These are phyloP conservation scores for Penicillium sp. DNA, from an alignment of 2,329 filamentous ascomycete genomes.

Conservation along the genomic window DNA sequence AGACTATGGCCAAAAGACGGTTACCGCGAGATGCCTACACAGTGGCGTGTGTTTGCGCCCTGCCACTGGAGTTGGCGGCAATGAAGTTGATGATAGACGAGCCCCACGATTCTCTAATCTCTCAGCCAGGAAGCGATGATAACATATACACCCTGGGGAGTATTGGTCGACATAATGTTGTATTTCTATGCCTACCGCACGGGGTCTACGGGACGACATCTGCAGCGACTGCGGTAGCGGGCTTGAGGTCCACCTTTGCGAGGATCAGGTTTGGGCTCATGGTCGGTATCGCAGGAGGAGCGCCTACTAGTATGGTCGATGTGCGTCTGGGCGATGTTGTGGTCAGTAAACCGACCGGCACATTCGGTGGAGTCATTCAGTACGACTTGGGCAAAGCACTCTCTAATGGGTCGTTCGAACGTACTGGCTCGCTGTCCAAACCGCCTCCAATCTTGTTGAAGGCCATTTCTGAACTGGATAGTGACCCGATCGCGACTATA, in stretches of 20 bases:
- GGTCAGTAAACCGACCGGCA: slow-evolving; percentile 7
- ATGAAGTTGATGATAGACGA: slow-evolving; percentile 17
- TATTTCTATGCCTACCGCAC: slow-evolving; percentile 9
- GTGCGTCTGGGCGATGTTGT: slow-evolving; percentile 16
- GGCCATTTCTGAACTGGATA: slow-evolving; percentile 8
- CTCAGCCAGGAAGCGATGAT: background rate
- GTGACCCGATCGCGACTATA: background rate
- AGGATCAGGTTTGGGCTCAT: slow-evolving; percentile 5
- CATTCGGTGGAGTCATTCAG: slow-evolving; percentile 23
- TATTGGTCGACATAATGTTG: slow-evolving; percentile 6
- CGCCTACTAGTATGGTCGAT: slow-evolving; percentile 7
- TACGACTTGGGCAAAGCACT: slow-evolving; percentile 27
- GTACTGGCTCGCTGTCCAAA: slow-evolving; percentile 16
- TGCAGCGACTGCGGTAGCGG: background rate
- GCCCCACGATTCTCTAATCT: background rate
- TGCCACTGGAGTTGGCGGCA: slow-evolving; percentile 19
- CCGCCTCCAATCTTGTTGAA: slow-evolving; percentile 17
- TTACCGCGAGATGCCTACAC: slow-evolving; percentile 7
- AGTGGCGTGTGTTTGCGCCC: slow-evolving; percentile 22
- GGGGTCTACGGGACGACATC: slow-evolving; percentile 16
- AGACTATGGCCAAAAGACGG: too few relatives aligned
- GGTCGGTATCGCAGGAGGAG: slow-evolving; percentile 23
- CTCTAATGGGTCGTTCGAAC: slow-evolving; percentile 8
- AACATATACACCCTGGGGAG: slow-evolving; percentile 13
- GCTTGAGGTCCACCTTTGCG: slow-evolving; percentile 7